Base-by-base conservation (phyloP, 202 grass and related monocot genomes). In the Bolboschoenoplectus hybrid region DNA sequence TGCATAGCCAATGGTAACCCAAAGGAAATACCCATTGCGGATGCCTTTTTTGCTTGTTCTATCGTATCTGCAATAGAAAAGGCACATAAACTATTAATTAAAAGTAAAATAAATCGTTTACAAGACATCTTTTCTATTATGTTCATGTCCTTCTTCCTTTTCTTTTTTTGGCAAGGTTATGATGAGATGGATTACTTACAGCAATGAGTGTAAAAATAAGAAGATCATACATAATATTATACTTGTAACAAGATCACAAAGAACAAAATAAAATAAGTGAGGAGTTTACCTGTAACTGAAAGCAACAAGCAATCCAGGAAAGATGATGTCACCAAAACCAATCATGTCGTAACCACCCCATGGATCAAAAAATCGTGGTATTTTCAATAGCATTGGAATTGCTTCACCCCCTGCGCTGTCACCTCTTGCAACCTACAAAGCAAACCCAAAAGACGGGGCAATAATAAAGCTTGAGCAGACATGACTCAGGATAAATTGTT, bases 301-400 rank as follows among this genome's bases (percentile, higher is more conserved):
- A 61, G 92, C 90, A 80, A 96, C 89, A 78, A 98, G 97, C 85
- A 98, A 94, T 56, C 97, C 93, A 55, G 97, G 97, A 69, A 98
- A 96, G 81, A 96, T 88, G 86, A 98, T 94, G 78, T 98, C 97
- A 64, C 97, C 96, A 88, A 98, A 98, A 74, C 96, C 96, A 86
- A 98, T 94, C 96, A 98, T 96, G 79, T 98, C 91, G 35, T 98
- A 95, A 57, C 93, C 96, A 86, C 93, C 96, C 96, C 96, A 98
- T 82, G 96, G 93, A 92, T 98, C 93, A 90, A 92, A 94, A 87
- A 98, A 94, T 70, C 97, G 90, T 80, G 96, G 97, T 83, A 98
- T 89, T 67, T 87, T 92, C 83, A 98, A 80, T 63, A 98, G 90
- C 97, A 96, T 98, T 14, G 96, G 96, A 74, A 98, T 96, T 74